phyloP scores from a whole-genome alignment of 1,284 basidiomycete species.

The Cronartium ribicola region DNA sequence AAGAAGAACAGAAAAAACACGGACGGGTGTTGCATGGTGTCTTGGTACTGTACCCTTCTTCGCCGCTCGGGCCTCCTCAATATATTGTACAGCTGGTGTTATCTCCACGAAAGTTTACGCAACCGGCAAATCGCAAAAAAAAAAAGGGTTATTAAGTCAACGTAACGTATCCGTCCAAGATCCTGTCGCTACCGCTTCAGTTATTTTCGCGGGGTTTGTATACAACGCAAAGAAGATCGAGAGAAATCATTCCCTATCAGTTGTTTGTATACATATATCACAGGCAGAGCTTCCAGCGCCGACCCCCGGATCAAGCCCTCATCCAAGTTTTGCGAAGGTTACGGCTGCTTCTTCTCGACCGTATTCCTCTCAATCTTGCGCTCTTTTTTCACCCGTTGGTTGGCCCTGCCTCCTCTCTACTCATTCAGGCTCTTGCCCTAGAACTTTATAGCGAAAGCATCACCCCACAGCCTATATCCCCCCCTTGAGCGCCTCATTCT shows the following conservation, averaged over 20 bases:
- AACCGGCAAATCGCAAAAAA: constrained; percentile 1
- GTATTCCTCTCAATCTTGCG: neutral
- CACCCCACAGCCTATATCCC: neutral
- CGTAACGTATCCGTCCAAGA: neutral
- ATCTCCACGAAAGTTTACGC: constrained; percentile 8
- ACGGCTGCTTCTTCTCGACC: constrained; percentile 3
- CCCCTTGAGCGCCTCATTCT: neutral
- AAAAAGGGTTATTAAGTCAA: constrained; percentile 4
- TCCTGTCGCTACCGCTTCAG: constrained; percentile 2
- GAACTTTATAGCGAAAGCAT: neutral
- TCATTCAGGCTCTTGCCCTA: neutral
- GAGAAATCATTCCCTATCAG: neutral
- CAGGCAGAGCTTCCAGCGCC: neutral
- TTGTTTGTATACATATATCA: constrained; percentile 5
- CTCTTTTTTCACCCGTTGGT: neutral
- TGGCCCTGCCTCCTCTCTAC: neutral
- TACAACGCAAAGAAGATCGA: constrained; percentile 4
- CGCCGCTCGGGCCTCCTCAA: constrained; percentile 9
- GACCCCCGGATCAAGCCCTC: constrained; percentile 1
- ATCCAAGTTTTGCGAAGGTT: neutral
- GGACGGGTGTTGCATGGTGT: constrained; percentile 9
- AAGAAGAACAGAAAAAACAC: constrained; percentile 4
- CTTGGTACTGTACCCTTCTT: constrained; percentile 10
- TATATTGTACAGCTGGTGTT: constrained; percentile 8
- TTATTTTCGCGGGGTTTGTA: constrained; percentile 5